A percentile compares a stretch with the other conserved stretches of the same genome.
phyloP scores from a whole-genome alignment of 495 filamentous ascomycete species.

The Hamigera avellanea region DNA sequence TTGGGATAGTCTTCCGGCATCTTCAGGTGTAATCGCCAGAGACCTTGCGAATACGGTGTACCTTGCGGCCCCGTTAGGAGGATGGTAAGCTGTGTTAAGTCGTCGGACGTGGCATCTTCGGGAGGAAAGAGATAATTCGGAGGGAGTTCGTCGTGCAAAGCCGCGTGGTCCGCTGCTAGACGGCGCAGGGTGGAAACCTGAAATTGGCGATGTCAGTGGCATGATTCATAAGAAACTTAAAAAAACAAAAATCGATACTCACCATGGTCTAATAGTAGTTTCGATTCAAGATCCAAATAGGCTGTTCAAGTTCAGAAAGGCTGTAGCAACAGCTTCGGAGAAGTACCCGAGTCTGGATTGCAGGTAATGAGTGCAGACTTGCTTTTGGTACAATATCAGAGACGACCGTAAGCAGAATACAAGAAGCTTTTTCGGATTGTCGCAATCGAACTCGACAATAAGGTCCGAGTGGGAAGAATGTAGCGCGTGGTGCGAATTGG shows the following conservation, averaged over 20 bases:
- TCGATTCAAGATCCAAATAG: too few relatives aligned
- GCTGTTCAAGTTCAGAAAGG: too few relatives aligned
- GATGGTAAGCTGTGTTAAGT: conserved; percentile 48
- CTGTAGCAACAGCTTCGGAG: too few relatives aligned
- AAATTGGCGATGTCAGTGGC: neutral
- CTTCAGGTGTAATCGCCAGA: conserved; percentile 51
- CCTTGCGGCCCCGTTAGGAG: conserved; percentile 51
- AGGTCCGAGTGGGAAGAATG: too few relatives aligned
- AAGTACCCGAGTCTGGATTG: too few relatives aligned
- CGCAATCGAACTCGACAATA: too few relatives aligned
- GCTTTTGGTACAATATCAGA: too few relatives aligned
- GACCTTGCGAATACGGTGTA: conserved; percentile 49
- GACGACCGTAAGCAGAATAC: too few relatives aligned
- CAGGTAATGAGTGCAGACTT: too few relatives aligned
- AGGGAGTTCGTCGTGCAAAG: conserved; percentile 46
- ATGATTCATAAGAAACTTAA: neutral
- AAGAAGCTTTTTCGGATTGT: too few relatives aligned
- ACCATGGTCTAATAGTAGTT: conserved; percentile 2
- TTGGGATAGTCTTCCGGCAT: conserved; percentile 55
- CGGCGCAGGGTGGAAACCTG: conserved; percentile 45
- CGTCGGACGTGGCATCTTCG: conserved; percentile 32
- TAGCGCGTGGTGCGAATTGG: too few relatives aligned
- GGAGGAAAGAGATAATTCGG: conserved; percentile 56
- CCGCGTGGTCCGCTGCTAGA: conserved; percentile 53
- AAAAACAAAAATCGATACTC: neutral